Evolutionary conservation across 148 eudicot species (phyloP).

Genomic region (Tetragonia tetragonoides): DNA sequence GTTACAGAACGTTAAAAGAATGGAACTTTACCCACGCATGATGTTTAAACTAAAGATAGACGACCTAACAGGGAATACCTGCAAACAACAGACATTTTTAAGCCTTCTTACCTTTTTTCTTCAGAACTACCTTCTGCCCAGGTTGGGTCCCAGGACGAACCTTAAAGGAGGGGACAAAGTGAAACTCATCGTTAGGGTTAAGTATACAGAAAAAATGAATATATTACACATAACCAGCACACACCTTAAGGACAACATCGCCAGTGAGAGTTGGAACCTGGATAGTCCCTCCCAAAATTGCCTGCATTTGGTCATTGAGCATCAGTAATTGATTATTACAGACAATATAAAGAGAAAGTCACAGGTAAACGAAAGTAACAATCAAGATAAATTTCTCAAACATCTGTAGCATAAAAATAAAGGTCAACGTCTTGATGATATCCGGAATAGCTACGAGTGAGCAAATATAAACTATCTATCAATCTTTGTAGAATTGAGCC

Average conservation of each 20-base stretch:
- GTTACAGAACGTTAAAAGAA: not conserved
- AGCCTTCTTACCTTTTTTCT: constrained; percentile 68
- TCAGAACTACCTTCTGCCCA: constrained; percentile 92
- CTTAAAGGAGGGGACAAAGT: constrained; percentile 26
- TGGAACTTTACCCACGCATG: not conserved
- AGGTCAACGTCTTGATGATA: too few species aligned
- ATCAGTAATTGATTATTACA: constrained; percentile 11
- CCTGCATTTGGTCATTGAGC: constrained; percentile 46
- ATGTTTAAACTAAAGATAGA: not conserved
- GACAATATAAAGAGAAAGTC: not conserved
- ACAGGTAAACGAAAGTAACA: not conserved
- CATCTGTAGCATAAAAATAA: too few species aligned
- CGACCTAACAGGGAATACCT: not conserved
- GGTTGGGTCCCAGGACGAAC: constrained; percentile 98
- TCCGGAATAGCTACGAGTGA: too few species aligned
- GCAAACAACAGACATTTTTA: not conserved
- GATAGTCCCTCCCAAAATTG: constrained; percentile 90
- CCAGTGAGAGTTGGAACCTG: constrained; percentile 94
- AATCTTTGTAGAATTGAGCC: too few species aligned
- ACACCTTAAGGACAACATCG: constrained; percentile 88
- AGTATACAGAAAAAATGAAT: not conserved
- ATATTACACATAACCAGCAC: constrained; percentile 10
- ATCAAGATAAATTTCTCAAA: too few species aligned
- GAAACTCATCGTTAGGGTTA: not conserved
- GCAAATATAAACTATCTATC: too few species aligned